Base-by-base conservation (phyloP, 495 filamentous ascomycete species). In the Sabuloglossum arenarium region DNA sequence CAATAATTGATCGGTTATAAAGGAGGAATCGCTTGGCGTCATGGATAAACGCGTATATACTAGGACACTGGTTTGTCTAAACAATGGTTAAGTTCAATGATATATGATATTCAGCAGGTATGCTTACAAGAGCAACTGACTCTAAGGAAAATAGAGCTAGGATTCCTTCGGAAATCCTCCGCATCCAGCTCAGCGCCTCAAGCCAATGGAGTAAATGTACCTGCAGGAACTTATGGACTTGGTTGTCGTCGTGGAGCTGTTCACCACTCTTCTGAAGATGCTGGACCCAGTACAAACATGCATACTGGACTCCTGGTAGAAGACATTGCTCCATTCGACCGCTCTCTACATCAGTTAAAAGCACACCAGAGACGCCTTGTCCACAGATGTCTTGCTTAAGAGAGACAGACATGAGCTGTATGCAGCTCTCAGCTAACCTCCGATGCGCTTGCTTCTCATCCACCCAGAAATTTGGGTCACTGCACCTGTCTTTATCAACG, bases 201-300 rank as follows among this genome's bases (percentile, higher is more conserved):
- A 59, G n/a, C 51, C 51, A 53, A 21, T 53, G 23, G 27, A 53
- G 51, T 6, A 53, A 29, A 30, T 53, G 23, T 3, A 3, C 16
- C 51, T 30, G n/a, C 23, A 53, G 16, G 16, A 53, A 53, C 8
- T 53, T 3, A 30, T 53, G 27, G 3, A 53, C 51, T 53, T 53
- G 24, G 16, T 53, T 16, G 51, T 53, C 27, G 31, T 23, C n/a
- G 8, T 53, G 27, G n/a, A 53, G 51, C 16, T 6, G 3, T 8
- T 3, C 16, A 27, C 63, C 57, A 53, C 66, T 68, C 56, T 68
- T 34, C 52, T 67, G 39, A 31, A 74, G 29, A 64, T 80, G 72
- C 56, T 70, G 46, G 43, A 70, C 63, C 75, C 69, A 79, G 58
- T 71, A 72, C 19, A 62, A 63, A 62, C 71, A 76, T 23, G 68